Conservation (phyloP, 176 grass and related monocot genomes). For the Tuctoria greenei region DNA sequence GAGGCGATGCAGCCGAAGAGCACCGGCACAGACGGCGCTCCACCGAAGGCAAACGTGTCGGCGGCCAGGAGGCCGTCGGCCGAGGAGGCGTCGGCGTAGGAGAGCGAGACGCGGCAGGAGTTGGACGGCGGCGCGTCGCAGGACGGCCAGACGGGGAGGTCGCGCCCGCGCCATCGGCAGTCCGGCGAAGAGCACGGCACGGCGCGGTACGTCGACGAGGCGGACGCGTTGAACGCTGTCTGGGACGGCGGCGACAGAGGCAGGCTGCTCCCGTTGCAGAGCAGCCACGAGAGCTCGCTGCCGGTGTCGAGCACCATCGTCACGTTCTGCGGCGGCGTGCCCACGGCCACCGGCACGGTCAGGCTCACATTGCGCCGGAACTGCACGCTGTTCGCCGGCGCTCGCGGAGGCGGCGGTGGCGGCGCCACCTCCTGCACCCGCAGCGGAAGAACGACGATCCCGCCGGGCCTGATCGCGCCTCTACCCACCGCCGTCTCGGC, state of each 20-base stretch:
- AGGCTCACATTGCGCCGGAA: conserved; percentile 76
- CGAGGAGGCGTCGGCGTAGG: conserved; percentile 74
- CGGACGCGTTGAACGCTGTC: conserved; percentile 38
- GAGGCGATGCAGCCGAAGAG: conserved; percentile 78
- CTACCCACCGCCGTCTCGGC: neutral
- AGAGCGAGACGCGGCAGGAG: conserved; percentile 64
- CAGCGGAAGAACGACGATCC: conserved; percentile 44
- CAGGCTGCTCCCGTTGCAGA: conserved; percentile 55
- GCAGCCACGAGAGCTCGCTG: conserved; percentile 87
- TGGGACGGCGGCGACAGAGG: neutral
- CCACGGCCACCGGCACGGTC: conserved; percentile 55
- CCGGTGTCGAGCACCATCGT: conserved; percentile 91
- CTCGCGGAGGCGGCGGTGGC: neutral
- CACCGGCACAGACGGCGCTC: conserved; percentile 11
- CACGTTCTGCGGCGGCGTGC: conserved; percentile 67
- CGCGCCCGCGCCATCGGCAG: conserved; percentile 50
- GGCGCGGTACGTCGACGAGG: conserved; percentile 49
- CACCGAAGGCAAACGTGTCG: conserved; percentile 58
- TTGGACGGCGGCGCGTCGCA: conserved; percentile 46
- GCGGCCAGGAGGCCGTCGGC: conserved; percentile 56
- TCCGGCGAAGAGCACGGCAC: conserved; percentile 54
- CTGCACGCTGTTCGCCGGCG: conserved; percentile 44
- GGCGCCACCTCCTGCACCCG: conserved; percentile 22
- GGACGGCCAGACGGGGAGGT: conserved; percentile 61
- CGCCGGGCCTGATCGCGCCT: neutral